Conservation (phyloP, 2,329 filamentous ascomycete species). For the Tricladium varicosporioides region DNA sequence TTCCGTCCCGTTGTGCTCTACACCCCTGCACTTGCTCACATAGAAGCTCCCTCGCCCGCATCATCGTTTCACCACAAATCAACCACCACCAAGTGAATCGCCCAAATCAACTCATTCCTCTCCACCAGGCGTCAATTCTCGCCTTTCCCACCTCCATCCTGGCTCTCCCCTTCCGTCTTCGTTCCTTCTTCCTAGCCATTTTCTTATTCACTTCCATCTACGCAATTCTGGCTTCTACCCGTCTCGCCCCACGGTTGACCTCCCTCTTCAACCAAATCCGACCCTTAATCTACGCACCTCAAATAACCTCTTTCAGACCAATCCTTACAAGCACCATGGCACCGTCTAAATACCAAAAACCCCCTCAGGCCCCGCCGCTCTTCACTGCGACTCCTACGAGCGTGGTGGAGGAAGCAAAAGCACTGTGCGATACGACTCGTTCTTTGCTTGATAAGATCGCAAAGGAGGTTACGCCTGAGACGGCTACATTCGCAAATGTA, state of each 20-base stretch:
- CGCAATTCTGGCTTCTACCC: slow-evolving; percentile 65
- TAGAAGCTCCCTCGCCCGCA: too few species aligned
- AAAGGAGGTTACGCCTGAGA: slow-evolving; percentile 49
- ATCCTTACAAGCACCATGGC: slow-evolving; percentile 60
- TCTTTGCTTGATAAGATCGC: slow-evolving; percentile 65
- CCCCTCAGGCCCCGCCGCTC: slow-evolving; percentile 73
- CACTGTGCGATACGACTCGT: slow-evolving; percentile 61
- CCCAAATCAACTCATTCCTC: slow-evolving; percentile 3
- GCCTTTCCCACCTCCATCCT: slow-evolving; percentile 34
- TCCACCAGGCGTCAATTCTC: slow-evolving; percentile 6
- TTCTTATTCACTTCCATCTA: slow-evolving; percentile 53
- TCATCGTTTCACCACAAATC: too few species aligned
- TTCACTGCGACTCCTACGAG: slow-evolving; percentile 73
- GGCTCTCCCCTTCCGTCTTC: slow-evolving; percentile 35
- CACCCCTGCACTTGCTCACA: too few species aligned
- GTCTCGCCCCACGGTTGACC: slow-evolving; percentile 47
- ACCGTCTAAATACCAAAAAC: slow-evolving; percentile 64
- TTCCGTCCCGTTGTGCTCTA: too few species aligned
- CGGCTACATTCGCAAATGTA: slow-evolving; percentile 51
- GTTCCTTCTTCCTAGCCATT: slow-evolving; percentile 49
- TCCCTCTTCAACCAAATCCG: slow-evolving; percentile 56
- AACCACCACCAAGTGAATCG: too few species aligned
- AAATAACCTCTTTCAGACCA: slow-evolving; percentile 13
- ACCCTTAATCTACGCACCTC: slow-evolving; percentile 21
- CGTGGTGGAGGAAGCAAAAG: slow-evolving; percentile 65